phyloP scores from a whole-genome alignment of 83 land plant genomes.

The Larix sibirica region DNA sequence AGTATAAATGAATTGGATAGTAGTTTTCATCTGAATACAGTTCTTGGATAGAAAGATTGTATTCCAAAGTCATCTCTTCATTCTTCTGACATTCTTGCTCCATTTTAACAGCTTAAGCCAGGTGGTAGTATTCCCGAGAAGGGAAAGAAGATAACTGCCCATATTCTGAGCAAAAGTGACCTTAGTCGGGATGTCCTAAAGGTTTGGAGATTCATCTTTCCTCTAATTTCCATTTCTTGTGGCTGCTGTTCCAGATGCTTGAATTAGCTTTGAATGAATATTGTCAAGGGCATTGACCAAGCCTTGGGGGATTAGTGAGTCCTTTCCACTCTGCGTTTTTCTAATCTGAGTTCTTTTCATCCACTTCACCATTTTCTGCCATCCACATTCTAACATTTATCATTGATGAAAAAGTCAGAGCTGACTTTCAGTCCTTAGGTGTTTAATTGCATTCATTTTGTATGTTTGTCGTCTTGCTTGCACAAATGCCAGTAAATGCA shows the following conservation, averaged over 20 bases:
- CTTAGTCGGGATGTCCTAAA: constrained; percentile 93
- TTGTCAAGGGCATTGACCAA: neutral
- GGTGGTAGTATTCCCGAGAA: constrained; percentile 89
- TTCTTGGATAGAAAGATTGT: neutral
- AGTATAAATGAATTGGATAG: neutral
- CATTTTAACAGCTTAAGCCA: constrained; percentile 72
- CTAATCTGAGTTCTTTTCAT: neutral
- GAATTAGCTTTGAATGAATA: neutral
- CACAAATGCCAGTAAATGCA: neutral
- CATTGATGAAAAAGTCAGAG: neutral
- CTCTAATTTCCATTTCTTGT: neutral
- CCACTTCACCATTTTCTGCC: neutral
- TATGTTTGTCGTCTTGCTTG: neutral
- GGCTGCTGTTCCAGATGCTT: neutral
- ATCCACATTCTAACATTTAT: neutral
- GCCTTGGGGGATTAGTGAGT: too few species aligned
- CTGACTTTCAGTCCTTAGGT: neutral
- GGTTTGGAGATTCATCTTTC: constrained; percentile 41
- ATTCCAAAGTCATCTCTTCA: constrained; percentile 2
- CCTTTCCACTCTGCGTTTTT: too few species aligned
- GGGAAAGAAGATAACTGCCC: constrained; percentile 77
- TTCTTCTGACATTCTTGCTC: neutral
- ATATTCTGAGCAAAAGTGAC: constrained; percentile 55
- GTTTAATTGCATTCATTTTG: neutral
- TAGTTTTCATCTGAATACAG: neutral